These are phyloP conservation scores for Magnaporthales sp. DNA, from an alignment of 2,329 filamentous ascomycete species.

Conservation along the genomic window DNA sequence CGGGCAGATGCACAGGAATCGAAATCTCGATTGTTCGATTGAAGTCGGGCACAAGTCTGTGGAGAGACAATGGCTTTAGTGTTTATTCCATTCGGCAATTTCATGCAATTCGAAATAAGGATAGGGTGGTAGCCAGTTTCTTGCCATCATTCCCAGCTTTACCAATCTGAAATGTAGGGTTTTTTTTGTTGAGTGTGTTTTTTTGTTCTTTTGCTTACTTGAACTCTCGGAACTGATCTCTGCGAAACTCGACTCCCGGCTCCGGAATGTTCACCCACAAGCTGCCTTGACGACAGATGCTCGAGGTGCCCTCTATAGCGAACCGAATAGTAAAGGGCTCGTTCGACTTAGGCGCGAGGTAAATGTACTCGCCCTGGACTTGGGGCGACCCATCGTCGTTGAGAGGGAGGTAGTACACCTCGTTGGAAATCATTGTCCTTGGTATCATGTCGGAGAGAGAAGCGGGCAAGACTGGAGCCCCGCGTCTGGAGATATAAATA, in stretches of 20 bases:
- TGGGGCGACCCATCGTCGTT: conserved; percentile 90
- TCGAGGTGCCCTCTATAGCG: conserved; percentile 87
- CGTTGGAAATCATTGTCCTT: conserved; percentile 53
- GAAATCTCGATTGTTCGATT: conserved; percentile 86
- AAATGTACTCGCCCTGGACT: conserved; percentile 75
- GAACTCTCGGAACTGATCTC: conserved; percentile 76
- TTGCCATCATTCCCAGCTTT: not conserved
- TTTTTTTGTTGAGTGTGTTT: too few species aligned
- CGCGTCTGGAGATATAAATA: not conserved
- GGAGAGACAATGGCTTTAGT: not conserved
- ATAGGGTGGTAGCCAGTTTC: not conserved
- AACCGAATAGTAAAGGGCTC: conserved; percentile 79
- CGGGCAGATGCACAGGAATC: conserved; percentile 71
- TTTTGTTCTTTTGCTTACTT: conserved; percentile 63
- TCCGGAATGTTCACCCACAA: conserved; percentile 94
- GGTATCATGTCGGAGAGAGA: conserved; percentile 41
- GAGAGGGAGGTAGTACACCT: conserved; percentile 82
- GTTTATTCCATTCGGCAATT: not conserved
- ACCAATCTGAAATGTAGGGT: not conserved
- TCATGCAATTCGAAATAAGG: not conserved
- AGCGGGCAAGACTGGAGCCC: conserved; percentile 1
- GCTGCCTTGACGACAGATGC: conserved; percentile 88
- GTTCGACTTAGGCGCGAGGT: conserved; percentile 66
- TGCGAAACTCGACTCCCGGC: conserved; percentile 64
- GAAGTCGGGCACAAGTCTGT: conserved; percentile 82